These are phyloP conservation scores for Polyplosphaeria fusca DNA, from an alignment of 495 filamentous ascomycete species.

Conservation along the genomic window DNA sequence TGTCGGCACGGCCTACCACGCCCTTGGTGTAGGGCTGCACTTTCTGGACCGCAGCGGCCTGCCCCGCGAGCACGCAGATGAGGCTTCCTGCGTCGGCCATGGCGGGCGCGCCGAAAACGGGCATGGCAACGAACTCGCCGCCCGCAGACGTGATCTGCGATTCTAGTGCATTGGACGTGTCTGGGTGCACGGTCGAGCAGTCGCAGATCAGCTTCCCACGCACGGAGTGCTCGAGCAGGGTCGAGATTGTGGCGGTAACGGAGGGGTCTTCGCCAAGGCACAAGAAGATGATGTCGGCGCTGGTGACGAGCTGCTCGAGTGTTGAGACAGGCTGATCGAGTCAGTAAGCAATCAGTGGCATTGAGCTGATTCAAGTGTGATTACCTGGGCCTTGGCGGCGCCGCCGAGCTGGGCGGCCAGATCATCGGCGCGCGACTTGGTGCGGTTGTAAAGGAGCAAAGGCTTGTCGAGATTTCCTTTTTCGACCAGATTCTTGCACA, in stretches of 20 bases:
- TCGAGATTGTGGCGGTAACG: constrained; percentile 55
- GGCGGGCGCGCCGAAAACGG: constrained; percentile 78
- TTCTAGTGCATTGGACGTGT: constrained; percentile 66
- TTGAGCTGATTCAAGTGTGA: constrained; percentile 33
- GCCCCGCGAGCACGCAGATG: constrained; percentile 73
- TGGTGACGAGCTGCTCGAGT: constrained; percentile 46
- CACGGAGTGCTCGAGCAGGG: constrained; percentile 47
- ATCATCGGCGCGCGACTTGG: constrained; percentile 40
- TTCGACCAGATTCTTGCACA: constrained; percentile 75
- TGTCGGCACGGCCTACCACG: constrained; percentile 67
- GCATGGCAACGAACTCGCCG: constrained; percentile 73
- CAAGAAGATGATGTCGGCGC: constrained; percentile 76
- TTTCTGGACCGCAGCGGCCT: constrained; percentile 55
- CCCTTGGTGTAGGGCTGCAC: constrained; percentile 73
- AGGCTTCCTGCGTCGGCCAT: constrained; percentile 74
- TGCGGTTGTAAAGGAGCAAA: constrained; percentile 76
- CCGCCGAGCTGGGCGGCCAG: constrained; percentile 38
- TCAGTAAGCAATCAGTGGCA: neutral
- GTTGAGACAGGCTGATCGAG: no score
- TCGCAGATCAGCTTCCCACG: constrained; percentile 75
- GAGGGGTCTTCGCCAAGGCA: constrained; percentile 78
- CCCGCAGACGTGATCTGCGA: constrained; percentile 54
- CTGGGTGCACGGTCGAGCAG: constrained; percentile 84
- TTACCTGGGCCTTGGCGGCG: constrained; percentile 57
- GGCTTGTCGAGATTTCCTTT: constrained; percentile 70